Evolutionary conservation across 306 rosid genomes (phyloP), one percentile per base, ranked within the genome.

Genomic region (Cucurbita moschata): DNA sequence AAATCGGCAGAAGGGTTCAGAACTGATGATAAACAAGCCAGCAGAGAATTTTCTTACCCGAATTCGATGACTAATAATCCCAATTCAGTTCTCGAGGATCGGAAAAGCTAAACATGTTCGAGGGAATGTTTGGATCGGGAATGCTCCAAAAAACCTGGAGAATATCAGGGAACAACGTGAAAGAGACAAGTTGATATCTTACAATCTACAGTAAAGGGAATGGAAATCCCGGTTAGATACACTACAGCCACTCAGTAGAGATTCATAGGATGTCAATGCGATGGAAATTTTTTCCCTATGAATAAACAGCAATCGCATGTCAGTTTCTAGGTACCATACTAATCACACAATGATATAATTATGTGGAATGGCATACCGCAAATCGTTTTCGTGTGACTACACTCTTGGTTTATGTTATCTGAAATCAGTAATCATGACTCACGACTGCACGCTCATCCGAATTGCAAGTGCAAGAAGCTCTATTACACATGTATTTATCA

Each of bases 401-500:
- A 40, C 47, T 63, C 50, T 38, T 38, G 26, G 30, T 63, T 38
- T 40, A 63, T 7, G 50, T 39, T 16, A 63, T 39, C 70, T 0
- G 15, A 63, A 63, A 40, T 63, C 51, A 18, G 70, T 63, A 4
- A 7, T 40, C 43, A 40, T 8, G 43, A 19, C 39, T 6, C 54
- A 11, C 8, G 39, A 5, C 72, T 44, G 72, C 72, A 44, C 55
- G 46, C 51, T 43, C 37, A 44, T 66, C 51, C 37, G 0, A 21
- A 46, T 46, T 3, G 55, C 39, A 66, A 21, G 46, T 19, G 5
- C 55, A 66, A 21, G 51, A 64, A 63, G 16, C 52, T 66, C 37
- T 6, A 10, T 42, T 44, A 10, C 72, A 66, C 72, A 47, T 14
- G 35, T 42, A 65, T 75, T 82, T 75, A 73, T 84, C 79, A 52